phyloP scores from a whole-genome alignment of 257 asterid genomes.

The Apocynum venetum region DNA sequence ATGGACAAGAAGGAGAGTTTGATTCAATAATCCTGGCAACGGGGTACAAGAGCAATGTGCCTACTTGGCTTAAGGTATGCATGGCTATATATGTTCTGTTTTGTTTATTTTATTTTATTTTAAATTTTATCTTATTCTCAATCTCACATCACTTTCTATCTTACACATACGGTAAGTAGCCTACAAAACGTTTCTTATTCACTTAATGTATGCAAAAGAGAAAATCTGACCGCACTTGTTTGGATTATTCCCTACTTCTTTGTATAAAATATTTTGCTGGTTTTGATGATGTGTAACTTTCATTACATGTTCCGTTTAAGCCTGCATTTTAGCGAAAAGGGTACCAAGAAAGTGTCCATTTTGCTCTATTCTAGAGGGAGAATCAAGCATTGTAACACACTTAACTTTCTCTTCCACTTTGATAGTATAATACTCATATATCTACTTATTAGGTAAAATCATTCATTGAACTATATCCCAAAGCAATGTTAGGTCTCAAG shows the following conservation, averaged over 20 bases:
- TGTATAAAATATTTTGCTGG: constrained; percentile 22
- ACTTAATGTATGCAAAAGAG: constrained; percentile 41
- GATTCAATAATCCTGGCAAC: constrained; percentile 85
- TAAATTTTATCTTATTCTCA: constrained; percentile 31
- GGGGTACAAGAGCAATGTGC: constrained; percentile 95
- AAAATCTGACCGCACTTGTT: constrained; percentile 75
- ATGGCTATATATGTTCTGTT: constrained; percentile 7
- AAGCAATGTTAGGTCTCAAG: background rate
- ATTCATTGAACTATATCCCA: background rate
- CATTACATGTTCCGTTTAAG: constrained; percentile 33
- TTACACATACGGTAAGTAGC: constrained; percentile 53
- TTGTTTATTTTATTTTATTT: constrained; percentile 10
- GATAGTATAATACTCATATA: no score
- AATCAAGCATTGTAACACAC: no score
- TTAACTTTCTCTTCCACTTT: no score
- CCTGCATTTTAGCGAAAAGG: constrained; percentile 13
- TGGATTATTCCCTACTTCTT: constrained; percentile 40
- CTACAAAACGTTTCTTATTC: constrained; percentile 63
- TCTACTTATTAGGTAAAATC: background rate
- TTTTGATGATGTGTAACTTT: constrained; percentile 49
- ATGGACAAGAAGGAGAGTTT: constrained; percentile 74
- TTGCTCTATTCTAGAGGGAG: constrained; percentile 17
- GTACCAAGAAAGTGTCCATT: constrained; percentile 24
- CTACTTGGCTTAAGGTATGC: constrained; percentile 81
- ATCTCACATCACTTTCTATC: constrained; percentile 60